Evolutionary conservation across 352 stramenopile species (phyloP).

Genomic region (Globisporangium mamillatum): DNA sequence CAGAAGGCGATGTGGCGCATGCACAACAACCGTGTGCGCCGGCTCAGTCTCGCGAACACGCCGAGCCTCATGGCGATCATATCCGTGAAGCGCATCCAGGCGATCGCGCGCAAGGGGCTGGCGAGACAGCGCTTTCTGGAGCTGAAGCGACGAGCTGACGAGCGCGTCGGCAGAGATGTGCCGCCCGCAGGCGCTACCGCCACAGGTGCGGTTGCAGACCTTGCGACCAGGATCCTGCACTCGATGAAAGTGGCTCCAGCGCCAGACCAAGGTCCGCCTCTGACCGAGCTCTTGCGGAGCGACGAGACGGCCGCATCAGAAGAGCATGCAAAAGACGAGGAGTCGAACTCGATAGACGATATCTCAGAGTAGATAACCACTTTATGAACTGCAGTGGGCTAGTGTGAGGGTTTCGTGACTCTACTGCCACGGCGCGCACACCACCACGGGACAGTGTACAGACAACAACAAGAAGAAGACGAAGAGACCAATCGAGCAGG

Average conservation of each 20-base stretch:
- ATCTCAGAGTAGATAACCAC: not conserved
- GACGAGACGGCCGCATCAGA: not conserved
- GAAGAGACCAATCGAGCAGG: not conserved
- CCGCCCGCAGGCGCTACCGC: not conserved
- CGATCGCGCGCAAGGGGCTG: constrained; percentile 22
- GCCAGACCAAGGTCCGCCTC: not conserved
- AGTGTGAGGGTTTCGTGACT: not conserved
- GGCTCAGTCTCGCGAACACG: constrained; percentile 18
- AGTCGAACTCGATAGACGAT: not conserved
- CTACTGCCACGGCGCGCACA: not conserved
- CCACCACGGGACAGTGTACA: not conserved
- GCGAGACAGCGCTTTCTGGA: constrained; percentile 24
- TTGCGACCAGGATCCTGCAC: constrained; percentile 14
- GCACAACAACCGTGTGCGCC: constrained; percentile 9
- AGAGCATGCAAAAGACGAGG: not conserved
- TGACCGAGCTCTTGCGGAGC: constrained; percentile 4
- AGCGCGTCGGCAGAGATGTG: not conserved
- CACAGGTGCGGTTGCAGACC: constrained; percentile 2
- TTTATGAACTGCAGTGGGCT: not conserved
- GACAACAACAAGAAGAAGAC: not conserved
- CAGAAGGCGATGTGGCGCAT: constrained; percentile 23
- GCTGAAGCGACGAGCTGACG: constrained; percentile 17
- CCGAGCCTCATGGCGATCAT: constrained; percentile 29
- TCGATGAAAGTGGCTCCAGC: constrained; percentile 19
- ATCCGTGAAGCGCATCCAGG: constrained; percentile 38